Base-by-base conservation (phyloP, 2,329 filamentous ascomycete species). In the Colletotrichum sp. region DNA sequence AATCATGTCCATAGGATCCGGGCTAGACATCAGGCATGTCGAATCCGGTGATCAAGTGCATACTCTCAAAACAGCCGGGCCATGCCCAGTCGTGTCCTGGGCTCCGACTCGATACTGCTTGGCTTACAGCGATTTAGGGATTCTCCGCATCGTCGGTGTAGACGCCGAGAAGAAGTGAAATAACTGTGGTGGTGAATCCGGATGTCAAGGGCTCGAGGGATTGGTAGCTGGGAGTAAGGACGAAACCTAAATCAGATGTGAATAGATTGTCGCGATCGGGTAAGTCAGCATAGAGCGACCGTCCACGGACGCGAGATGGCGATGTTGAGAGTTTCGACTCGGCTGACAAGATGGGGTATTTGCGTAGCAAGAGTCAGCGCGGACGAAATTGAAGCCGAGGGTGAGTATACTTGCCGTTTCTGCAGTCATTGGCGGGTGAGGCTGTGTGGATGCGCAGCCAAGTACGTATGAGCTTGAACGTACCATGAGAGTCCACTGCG, bases 31-130 rank as follows among this genome's bases (percentile, higher is more conserved):
- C 57, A 92, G 91, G 24, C 94, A 95, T 81, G 91, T 92, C 2
- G 94, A 96, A 82, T 93, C 92, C 5, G 94, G 94, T 26, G 94
- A 96, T 60, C 89, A 92, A 78, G 90, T 96, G 16, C 90, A 95
- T 82, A 94, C 90, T 3, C 89, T 95, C 78, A 95, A 95, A 83
- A 93, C 94, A 12, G 87, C 88, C 1, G 90, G 91, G 26, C 86
- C 93, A 15, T 92, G 91, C 71, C 91, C 92, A 2, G 89, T 94
- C 13, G 93, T 96, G 9, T 90, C 93, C 4, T 96, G 94, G 94
- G 94, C 95, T 78, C 94, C 94, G 4, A 93, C 90, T 57, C 89
- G 92, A 72, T 96, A 96, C 82, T 92, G 91, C 78, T 84, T 96
- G 75, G 94, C 94, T 3, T 96, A 95, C 82, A 91, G 91, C 68